phyloP scores from a whole-genome alignment of 352 stramenopile genomes.

The Phytophthora podocarpi region DNA sequence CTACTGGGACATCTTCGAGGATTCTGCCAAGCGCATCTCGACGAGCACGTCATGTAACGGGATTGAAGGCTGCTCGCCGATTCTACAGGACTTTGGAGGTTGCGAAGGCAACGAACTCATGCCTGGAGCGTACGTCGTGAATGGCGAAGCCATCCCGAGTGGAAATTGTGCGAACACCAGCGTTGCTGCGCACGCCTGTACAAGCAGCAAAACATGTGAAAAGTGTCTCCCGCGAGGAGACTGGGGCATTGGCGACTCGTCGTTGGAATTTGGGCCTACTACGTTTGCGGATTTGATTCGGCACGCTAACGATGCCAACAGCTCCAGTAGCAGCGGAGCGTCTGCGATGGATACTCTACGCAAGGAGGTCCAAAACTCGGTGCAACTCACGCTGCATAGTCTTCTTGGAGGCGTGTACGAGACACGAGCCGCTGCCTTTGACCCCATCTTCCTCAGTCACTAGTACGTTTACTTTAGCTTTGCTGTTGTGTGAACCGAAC shows the following conservation, averaged over 20 bases:
- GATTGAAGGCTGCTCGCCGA: constrained; percentile 48
- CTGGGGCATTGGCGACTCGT: constrained; percentile 64
- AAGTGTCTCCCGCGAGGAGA: constrained; percentile 68
- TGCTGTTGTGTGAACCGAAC: not conserved
- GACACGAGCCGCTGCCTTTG: constrained; percentile 47
- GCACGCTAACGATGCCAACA: constrained; percentile 36
- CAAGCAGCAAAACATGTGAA: constrained; percentile 49
- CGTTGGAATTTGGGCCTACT: constrained; percentile 68
- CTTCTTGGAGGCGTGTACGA: constrained; percentile 47
- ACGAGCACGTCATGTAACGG: constrained; percentile 39
- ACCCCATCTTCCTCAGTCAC: constrained; percentile 55
- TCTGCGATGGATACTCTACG: constrained; percentile 42
- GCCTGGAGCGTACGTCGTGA: constrained; percentile 32
- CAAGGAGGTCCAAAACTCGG: constrained; percentile 38
- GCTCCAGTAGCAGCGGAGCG: constrained; percentile 30
- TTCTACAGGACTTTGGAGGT: constrained; percentile 63
- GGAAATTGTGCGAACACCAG: constrained; percentile 68
- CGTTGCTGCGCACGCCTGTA: constrained; percentile 51
- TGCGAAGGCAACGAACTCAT: constrained; percentile 45
- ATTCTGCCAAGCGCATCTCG: constrained; percentile 57
- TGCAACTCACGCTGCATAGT: constrained; percentile 52
- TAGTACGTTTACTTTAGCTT: constrained; percentile 36
- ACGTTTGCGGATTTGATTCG: constrained; percentile 66
- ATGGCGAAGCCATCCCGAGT: constrained; percentile 26
- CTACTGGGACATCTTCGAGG: constrained; percentile 72